Conservation (phyloP, 352 stramenopile species). For the Vaucheria bursata region DNA sequence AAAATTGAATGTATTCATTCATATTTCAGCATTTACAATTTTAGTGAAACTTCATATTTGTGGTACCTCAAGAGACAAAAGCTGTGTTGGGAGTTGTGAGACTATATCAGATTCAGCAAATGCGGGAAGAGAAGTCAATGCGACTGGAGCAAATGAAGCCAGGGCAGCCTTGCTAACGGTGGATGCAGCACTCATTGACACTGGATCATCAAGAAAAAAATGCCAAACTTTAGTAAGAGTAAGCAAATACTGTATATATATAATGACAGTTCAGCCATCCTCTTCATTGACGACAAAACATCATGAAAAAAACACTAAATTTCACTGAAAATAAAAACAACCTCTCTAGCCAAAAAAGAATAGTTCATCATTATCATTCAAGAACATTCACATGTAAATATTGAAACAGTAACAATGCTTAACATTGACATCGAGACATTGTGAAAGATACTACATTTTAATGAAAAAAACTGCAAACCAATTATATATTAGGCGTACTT, state of each 20-base stretch:
- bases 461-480: no score
- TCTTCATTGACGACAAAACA: background rate
- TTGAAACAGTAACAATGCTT: no score
- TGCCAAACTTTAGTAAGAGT: background rate
- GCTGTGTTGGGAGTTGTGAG: constrained; percentile 12
- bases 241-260: background rate
- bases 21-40: no score
- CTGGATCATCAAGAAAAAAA: background rate
- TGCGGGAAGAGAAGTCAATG: background rate
- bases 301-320: background rate
- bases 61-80: constrained; percentile 13
- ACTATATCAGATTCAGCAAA: constrained; percentile 13
- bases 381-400: background rate
- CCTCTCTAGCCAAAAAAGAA: background rate
- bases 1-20: no score
- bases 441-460: no score
- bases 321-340: background rate
- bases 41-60: no score
- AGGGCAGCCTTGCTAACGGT: background rate
- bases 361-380: background rate
- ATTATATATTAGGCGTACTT: no score
- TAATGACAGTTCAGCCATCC: background rate
- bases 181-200: background rate
- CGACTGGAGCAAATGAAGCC: background rate
- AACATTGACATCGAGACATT: no score